phyloP scores from a whole-genome alignment of 2,329 filamentous ascomycete species.

The Pyrenophora graminea region DNA sequence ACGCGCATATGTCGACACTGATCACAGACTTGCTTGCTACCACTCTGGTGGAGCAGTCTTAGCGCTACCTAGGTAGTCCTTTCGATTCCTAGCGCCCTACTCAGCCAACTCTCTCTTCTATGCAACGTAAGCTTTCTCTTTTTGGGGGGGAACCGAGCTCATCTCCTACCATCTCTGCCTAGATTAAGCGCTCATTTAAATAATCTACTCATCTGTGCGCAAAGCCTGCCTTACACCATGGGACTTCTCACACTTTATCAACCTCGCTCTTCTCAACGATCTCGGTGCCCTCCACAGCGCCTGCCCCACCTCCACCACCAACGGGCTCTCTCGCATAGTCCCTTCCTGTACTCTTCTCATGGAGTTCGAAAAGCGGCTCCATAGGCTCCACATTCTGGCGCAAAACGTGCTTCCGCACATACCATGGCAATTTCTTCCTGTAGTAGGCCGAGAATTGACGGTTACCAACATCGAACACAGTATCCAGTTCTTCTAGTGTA shows the following conservation, averaged over 20 bases:
- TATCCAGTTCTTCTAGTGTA: slow-evolving; percentile 37
- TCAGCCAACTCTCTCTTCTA: no score
- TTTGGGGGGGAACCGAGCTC: no score
- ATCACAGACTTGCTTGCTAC: no score
- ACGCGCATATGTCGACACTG: no score
- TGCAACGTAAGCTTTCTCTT: no score
- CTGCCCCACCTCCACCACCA: not conserved
- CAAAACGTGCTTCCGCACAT: slow-evolving; percentile 42
- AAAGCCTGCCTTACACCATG: no score
- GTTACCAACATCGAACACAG: slow-evolving; percentile 39
- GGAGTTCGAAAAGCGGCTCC: slow-evolving; percentile 30
- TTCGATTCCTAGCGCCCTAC: no score
- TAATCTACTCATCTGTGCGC: no score
- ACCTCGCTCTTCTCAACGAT: slow-evolving; percentile 12
- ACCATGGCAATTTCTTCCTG: slow-evolving; percentile 42
- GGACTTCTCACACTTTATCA: not conserved
- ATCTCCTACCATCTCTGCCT: no score
- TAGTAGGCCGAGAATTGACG: slow-evolving; percentile 30
- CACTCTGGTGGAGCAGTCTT: no score
- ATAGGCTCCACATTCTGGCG: slow-evolving; percentile 34
- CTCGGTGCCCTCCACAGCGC: not conserved
- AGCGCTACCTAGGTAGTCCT: no score
- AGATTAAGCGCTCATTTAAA: no score
- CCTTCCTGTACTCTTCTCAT: slow-evolving; percentile 14
- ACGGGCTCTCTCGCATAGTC: slow-evolving; percentile 4